These are phyloP conservation scores for Trametes pubescens DNA, from an alignment of 1,284 basidiomycete genomes.

Conservation along the genomic window DNA sequence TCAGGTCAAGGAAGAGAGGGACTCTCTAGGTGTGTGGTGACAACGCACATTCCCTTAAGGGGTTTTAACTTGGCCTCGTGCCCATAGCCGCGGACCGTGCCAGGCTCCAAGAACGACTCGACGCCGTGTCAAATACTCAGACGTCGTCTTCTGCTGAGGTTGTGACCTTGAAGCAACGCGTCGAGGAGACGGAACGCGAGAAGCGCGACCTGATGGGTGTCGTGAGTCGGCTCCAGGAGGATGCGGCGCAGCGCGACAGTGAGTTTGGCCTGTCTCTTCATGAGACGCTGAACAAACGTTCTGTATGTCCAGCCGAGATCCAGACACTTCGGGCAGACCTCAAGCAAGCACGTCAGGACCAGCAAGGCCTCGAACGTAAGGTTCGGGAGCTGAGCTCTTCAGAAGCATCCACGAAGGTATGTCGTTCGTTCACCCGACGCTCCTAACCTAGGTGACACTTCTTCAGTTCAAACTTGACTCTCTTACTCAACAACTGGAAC, in stretches of 20 bases:
- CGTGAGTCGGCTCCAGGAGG: slow-evolving; percentile 77
- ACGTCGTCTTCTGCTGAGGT: slow-evolving; percentile 67
- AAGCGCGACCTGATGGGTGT: slow-evolving; percentile 81
- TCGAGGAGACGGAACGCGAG: slow-evolving; percentile 79
- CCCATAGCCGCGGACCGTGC: slow-evolving; percentile 57
- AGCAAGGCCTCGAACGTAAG: slow-evolving; percentile 69
- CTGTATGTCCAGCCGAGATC: slow-evolving; percentile 63
- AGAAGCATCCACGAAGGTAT: slow-evolving; percentile 76
- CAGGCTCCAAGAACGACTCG: slow-evolving; percentile 62
- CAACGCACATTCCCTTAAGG: neutral
- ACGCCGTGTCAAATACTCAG: slow-evolving; percentile 60
- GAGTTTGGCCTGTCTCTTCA: slow-evolving; percentile 18
- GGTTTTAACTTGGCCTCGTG: slow-evolving; percentile 9
- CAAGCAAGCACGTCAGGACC: slow-evolving; percentile 78
- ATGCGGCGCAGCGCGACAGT: slow-evolving; percentile 74
- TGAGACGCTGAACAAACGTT: neutral
- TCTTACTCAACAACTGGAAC: slow-evolving; percentile 78
- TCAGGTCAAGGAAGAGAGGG: slow-evolving; percentile 64
- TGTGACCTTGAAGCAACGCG: slow-evolving; percentile 60
- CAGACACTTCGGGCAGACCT: slow-evolving; percentile 70
- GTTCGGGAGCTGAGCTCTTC: slow-evolving; percentile 72
- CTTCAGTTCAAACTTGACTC: slow-evolving; percentile 82
- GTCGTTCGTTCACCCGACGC: slow-evolving; percentile 8
- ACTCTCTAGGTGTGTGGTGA: slow-evolving; percentile 62
- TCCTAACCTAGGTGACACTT: slow-evolving; percentile 2